Evolutionary conservation across 768 basidiomycete species (phyloP).

Genomic region (Suillus cothurnatus): DNA sequence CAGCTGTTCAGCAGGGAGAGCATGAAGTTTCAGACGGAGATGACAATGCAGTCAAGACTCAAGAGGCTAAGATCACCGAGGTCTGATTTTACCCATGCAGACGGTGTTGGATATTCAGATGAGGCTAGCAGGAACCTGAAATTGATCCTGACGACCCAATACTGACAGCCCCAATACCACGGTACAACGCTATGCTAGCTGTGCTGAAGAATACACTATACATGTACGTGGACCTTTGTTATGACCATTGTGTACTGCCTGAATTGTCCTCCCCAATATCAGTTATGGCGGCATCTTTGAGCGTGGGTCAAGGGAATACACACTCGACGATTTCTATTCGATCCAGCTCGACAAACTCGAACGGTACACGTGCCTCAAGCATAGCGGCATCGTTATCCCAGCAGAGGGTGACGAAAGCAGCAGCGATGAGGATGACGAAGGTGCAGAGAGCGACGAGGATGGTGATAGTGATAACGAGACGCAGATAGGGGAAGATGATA

Average conservation of each 20-base stretch:
- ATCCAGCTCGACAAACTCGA: slow-evolving; percentile 87
- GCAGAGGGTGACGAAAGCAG: slow-evolving; percentile 65
- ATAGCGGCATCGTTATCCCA: slow-evolving; percentile 60
- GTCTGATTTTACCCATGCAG: not conserved
- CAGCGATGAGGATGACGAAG: slow-evolving; percentile 58
- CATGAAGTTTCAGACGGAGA: slow-evolving; percentile 13
- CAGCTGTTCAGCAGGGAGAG: slow-evolving; percentile 13
- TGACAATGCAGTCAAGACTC: slow-evolving; percentile 22
- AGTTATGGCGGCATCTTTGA: slow-evolving; percentile 93
- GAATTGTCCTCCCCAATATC: not conserved
- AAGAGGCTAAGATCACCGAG: slow-evolving; percentile 20
- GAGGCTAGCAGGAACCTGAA: slow-evolving; percentile 31
- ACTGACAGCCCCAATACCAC: slow-evolving; percentile 61
- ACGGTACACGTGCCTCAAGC: slow-evolving; percentile 70
- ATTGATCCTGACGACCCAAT: slow-evolving; percentile 66
- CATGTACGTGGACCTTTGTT: slow-evolving; percentile 53
- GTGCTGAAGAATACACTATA: slow-evolving; percentile 84
- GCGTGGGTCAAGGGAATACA: slow-evolving; percentile 79
- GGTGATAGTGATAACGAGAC: slow-evolving; percentile 40
- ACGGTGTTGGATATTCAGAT: not conserved
- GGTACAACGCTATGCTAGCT: slow-evolving; percentile 90
- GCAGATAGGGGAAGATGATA: slow-evolving; percentile 18
- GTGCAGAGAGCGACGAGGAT: slow-evolving; percentile 57
- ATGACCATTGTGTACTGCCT: not conserved
- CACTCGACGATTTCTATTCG: slow-evolving; percentile 85